Base-by-base conservation (phyloP, 1,139 yeast genomes). In the Debaryomyces nepalensis region DNA sequence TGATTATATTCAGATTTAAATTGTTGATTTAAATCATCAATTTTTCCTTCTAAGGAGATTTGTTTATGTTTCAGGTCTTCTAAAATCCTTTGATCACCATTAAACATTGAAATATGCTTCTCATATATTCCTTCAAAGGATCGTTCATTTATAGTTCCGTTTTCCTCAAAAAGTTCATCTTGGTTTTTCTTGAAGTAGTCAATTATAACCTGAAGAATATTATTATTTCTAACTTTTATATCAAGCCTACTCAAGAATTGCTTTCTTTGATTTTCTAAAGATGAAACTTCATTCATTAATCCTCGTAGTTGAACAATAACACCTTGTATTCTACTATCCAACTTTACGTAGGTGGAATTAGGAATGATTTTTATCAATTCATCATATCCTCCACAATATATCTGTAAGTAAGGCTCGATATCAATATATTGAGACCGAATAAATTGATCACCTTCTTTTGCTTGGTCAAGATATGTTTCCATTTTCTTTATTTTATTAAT, bases 391-490 rank as follows among this genome's bases (percentile, higher is more conserved):
- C 73, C 73, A 21, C 72, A 64, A 43, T 81, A 69, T 0, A 82
- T 57, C 14, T 65, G 64, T 26, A 87, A 53, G 12, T 61, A 58
- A 0, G 71, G 69, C 44, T 65, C 70, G 33, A 82, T 66, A 8
- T 71, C 71, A 2, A 56, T 49, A 45, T 76, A 77, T 46, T 77
- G 78, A 5, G 60, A 57, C 8, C 64, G 54, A 0, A 86, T 75
- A 3, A 70, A 58, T 2, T 61, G 62, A 58, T 90, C 96, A 3
- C 95, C 87, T 3, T 64, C 56, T 24, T 68, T 66, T 1, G 96
- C 95, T 48, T 82, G 81, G 2, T 55, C 53, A 14, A 86, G 58
- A 54, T 84, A 86, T 4, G 59, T 61, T 26, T 66, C 66, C 61
- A 82, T 67, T 22, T 71, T 73, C 4, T 59, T 55, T 2, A 82